These are phyloP conservation scores for Erythrophleum fordii DNA, from an alignment of 306 rosid genomes.

Conservation along the genomic window DNA sequence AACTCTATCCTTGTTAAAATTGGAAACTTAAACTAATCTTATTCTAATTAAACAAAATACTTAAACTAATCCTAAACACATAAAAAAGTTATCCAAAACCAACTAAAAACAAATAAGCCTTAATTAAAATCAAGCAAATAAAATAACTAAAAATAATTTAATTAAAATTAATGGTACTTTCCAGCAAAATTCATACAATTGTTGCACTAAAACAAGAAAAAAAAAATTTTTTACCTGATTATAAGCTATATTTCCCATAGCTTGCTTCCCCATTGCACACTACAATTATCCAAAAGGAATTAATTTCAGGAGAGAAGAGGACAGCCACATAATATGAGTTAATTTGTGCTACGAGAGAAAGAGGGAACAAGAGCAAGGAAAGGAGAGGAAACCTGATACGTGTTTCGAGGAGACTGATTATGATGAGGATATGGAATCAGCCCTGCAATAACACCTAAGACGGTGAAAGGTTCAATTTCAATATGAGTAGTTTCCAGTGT, in stretches of 20 bases:
- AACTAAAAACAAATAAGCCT: too few relatives aligned
- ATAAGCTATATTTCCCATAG: slow-evolving; percentile 96
- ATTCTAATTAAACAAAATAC: too few relatives aligned
- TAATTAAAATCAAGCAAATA: too few relatives aligned
- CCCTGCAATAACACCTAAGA: slow-evolving; percentile 91
- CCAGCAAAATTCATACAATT: slow-evolving; percentile 10
- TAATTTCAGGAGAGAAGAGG: slow-evolving; percentile 25
- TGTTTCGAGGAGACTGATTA: slow-evolving; percentile 97
- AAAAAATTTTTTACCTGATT: slow-evolving; percentile 70
- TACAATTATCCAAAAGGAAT: slow-evolving; percentile 39
- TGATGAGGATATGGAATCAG: slow-evolving; percentile 98
- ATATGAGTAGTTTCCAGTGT: slow-evolving; percentile 75
- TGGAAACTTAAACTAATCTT: too few relatives aligned
- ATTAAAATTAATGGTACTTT: too few relatives aligned
- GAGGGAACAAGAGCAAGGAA: background rate
- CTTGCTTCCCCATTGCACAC: slow-evolving; percentile 99
- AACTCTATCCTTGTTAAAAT: too few relatives aligned
- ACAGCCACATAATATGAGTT: slow-evolving; percentile 2
- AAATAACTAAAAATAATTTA: too few relatives aligned
- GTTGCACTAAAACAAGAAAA: background rate
- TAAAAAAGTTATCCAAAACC: too few relatives aligned
- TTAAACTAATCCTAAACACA: too few relatives aligned
- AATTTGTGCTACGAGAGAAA: background rate
- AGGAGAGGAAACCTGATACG: slow-evolving; percentile 72
- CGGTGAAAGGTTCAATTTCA: slow-evolving; percentile 94